These are phyloP conservation scores for Mycena crocata DNA, from an alignment of 768 basidiomycete species.

Conservation along the genomic window DNA sequence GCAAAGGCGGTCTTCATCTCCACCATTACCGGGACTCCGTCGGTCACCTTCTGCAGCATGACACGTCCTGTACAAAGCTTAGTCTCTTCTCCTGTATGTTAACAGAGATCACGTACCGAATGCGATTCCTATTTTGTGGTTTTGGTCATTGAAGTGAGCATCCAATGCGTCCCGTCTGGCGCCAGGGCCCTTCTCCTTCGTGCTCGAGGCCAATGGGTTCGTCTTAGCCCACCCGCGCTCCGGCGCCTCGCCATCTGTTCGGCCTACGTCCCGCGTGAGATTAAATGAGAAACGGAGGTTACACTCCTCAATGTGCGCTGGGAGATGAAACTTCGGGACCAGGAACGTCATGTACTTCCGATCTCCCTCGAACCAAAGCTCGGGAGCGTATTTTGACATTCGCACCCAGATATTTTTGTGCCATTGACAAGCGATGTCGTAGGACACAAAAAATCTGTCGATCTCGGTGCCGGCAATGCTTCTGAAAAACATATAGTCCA, in stretches of 20 bases:
- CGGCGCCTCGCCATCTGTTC: slow-evolving; percentile 47
- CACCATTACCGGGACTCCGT: slow-evolving; percentile 5
- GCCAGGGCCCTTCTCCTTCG: slow-evolving; percentile 51
- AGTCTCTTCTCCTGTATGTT: too few species aligned
- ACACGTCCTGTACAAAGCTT: too few species aligned
- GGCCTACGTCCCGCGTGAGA: slow-evolving; percentile 44
- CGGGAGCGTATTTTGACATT: slow-evolving; percentile 18
- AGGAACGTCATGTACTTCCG: slow-evolving; percentile 12
- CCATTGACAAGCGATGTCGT: slow-evolving; percentile 40
- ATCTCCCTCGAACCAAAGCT: neutral
- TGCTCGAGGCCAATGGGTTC: slow-evolving; percentile 47
- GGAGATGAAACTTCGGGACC: slow-evolving; percentile 43
- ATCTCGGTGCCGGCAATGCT: slow-evolving; percentile 26
- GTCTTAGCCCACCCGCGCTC: slow-evolving; percentile 46
- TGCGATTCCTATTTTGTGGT: slow-evolving; percentile 19
- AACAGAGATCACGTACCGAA: too few species aligned
- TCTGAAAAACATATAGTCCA: slow-evolving; percentile 34
- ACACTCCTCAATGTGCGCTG: slow-evolving; percentile 36
- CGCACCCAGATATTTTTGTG: slow-evolving; percentile 31
- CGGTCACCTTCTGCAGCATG: neutral
- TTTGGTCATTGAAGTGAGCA: slow-evolving; percentile 21
- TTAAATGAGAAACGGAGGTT: slow-evolving; percentile 38
- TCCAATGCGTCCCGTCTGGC: slow-evolving; percentile 9
- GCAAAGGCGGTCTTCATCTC: neutral
- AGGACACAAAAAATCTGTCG: slow-evolving; percentile 32